These are phyloP conservation scores for Calycina herbarum DNA, from an alignment of 2,329 filamentous ascomycete genomes.

Conservation along the genomic window DNA sequence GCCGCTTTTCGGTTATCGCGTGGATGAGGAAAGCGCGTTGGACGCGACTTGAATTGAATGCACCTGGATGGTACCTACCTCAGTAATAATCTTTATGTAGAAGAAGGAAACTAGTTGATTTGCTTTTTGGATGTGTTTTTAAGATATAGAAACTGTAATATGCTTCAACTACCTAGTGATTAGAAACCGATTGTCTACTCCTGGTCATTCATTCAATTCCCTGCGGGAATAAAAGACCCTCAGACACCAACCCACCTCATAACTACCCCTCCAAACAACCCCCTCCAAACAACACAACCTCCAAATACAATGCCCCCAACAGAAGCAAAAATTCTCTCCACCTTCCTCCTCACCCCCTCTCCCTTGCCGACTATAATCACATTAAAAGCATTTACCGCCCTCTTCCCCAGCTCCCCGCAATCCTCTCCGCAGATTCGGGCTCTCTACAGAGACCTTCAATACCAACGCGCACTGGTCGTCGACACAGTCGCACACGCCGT, in stretches of 20 bases:
- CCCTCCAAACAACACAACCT: not conserved
- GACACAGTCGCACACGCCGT: constrained; percentile 68
- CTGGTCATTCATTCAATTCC: no score
- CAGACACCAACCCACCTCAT: not conserved
- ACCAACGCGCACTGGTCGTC: constrained; percentile 67
- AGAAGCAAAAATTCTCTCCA: constrained; percentile 72
- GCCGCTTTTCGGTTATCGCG: no score
- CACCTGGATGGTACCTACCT: no score
- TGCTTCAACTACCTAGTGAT: no score
- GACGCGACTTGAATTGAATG: no score
- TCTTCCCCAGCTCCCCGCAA: constrained; percentile 64
- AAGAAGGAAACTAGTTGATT: no score
- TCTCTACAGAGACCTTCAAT: constrained; percentile 78
- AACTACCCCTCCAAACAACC: not conserved
- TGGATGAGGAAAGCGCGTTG: no score
- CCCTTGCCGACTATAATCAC: constrained; percentile 72
- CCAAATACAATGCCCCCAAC: constrained; percentile 63
- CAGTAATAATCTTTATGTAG: no score
- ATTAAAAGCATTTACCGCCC: constrained; percentile 70
- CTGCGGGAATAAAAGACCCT: no score
- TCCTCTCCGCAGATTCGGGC: constrained; percentile 34
- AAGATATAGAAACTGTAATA: no score
- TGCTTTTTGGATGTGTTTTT: no score
- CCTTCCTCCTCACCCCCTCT: constrained; percentile 77
- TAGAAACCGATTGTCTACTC: no score